Base-by-base conservation (phyloP, 2,329 filamentous ascomycete genomes). In the Exophiala bonariae region DNA sequence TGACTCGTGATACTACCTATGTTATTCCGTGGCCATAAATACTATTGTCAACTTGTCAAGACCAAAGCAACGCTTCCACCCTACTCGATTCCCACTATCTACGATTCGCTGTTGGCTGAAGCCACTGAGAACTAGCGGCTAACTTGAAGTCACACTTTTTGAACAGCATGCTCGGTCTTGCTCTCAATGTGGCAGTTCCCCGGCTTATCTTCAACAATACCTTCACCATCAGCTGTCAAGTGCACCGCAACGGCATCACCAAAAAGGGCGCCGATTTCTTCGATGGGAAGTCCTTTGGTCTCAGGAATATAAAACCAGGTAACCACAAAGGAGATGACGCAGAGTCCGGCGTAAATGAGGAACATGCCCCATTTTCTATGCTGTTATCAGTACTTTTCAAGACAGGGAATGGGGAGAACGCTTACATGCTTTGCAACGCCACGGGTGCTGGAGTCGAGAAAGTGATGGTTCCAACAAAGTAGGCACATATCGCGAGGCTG, bases 401-500 rank as follows among this genome's bases (percentile, higher is more conserved):
- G 5, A 14, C 8, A 7, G 6, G 5, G 17, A 14, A 5, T 14
- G 5, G 32, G 32, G 8, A 6, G 32, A 14, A 18, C n/a, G 20
- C 35, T 37, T 20, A 37, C 35, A 37, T 37, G n/a, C 14, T 37
- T 20, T 37, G 35, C 14, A 37, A 37, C 8, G 35, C 35, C 35
- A 37, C 35, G 8, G 35, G 16, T 19, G 35, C 35, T 8, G 35
- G 35, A 4, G 18, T 22, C 14, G 16, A 18, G n/a, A 37, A 37
- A 4, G 35, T 37, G n/a, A 37, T 37, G 16, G 35, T 37, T 13
- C 35, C 35, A 22, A n/a, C 35, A n/a, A 37, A 37, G 7, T 18
- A 20, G 11, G 35, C 35, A n/a, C 4, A 37, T 13, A 37, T 13
- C 9, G 35, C 35, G 4, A 37, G 17, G 18, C 35, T 37, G n/a